Conservation (phyloP, 179 eudicot species). For the Spergularia azorica region DNA sequence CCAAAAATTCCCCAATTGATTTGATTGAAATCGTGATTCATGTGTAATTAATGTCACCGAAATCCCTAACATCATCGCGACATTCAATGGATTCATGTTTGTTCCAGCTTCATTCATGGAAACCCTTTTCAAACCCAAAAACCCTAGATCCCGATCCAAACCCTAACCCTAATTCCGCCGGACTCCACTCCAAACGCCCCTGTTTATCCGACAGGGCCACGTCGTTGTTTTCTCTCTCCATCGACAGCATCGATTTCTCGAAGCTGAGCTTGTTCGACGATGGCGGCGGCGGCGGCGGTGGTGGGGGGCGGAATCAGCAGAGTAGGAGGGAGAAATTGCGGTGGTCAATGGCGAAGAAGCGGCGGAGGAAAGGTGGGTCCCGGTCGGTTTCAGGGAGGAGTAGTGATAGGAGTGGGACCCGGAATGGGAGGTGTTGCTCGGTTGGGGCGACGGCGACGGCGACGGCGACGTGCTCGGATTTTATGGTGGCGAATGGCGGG, state of each 20-base stretch:
- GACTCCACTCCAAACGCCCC: constrained; percentile 55
- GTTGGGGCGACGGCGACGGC: constrained; percentile 63
- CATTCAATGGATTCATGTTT: constrained; percentile 66
- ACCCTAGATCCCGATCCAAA: constrained; percentile 33
- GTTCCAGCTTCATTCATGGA: constrained; percentile 62
- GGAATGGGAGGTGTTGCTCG: constrained; percentile 62
- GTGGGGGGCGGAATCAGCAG: background rate
- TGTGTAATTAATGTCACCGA: constrained; percentile 31
- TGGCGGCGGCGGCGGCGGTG: constrained; percentile 25
- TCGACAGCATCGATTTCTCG: constrained; percentile 67
- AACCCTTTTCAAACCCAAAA: constrained; percentile 53
- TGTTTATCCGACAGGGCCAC: constrained; percentile 82
- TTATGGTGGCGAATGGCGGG: constrained; percentile 65
- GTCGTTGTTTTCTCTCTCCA: constrained; percentile 53
- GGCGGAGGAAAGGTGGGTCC: constrained; percentile 73
- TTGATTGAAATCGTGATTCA: no score
- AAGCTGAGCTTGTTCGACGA: constrained; percentile 68
- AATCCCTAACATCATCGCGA: constrained; percentile 44
- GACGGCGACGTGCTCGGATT: constrained; percentile 72
- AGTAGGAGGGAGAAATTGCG: constrained; percentile 39
- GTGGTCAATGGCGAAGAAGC: constrained; percentile 54
- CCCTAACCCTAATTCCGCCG: constrained; percentile 29
- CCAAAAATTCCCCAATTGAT: no score
- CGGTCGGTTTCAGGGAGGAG: constrained; percentile 79
- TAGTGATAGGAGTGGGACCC: constrained; percentile 68